phyloP scores from a whole-genome alignment of 768 basidiomycete species.

The Agaricus sinodeliciosus region DNA sequence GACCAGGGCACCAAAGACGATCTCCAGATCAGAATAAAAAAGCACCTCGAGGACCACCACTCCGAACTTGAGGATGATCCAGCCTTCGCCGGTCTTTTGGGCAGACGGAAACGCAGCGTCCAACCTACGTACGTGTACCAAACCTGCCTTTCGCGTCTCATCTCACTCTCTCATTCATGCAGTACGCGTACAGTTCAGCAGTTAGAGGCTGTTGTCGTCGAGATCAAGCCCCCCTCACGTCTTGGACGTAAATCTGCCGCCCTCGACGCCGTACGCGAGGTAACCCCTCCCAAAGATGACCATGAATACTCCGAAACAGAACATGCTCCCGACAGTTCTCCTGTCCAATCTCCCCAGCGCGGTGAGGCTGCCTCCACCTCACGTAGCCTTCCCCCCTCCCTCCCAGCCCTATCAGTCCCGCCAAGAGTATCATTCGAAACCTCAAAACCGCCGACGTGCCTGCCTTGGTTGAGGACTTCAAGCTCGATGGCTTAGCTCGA shows the following conservation, averaged over 20 bases:
- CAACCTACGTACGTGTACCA: constrained; percentile 21
- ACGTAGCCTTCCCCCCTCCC: constrained; percentile 33
- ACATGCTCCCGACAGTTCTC: constrained; percentile 27
- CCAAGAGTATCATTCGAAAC: constrained; percentile 32
- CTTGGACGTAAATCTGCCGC: constrained; percentile 14
- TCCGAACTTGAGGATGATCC: constrained; percentile 49
- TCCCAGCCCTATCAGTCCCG: constrained; percentile 31
- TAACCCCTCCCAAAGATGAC: constrained; percentile 43
- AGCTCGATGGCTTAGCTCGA: constrained; percentile 28
- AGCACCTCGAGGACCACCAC: constrained; percentile 52
- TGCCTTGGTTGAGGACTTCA: constrained; percentile 25
- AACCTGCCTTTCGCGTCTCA: neutral
- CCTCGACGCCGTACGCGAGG: constrained; percentile 37
- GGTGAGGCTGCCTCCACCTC: constrained; percentile 21
- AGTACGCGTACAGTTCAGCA: neutral
- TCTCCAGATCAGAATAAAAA: constrained; percentile 53
- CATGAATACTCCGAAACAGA: constrained; percentile 46
- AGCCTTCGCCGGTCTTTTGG: constrained; percentile 49
- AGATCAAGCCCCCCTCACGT: constrained; percentile 20
- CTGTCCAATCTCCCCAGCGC: constrained; percentile 19
- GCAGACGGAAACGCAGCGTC: constrained; percentile 35
- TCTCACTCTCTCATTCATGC: constrained; percentile 12
- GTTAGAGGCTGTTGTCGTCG: constrained; percentile 8
- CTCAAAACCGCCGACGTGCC: constrained; percentile 23
- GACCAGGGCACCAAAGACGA: constrained; percentile 60